Evolutionary conservation across 2,329 filamentous ascomycete species (phyloP).

Genomic region (Colletotrichum godetiae): DNA sequence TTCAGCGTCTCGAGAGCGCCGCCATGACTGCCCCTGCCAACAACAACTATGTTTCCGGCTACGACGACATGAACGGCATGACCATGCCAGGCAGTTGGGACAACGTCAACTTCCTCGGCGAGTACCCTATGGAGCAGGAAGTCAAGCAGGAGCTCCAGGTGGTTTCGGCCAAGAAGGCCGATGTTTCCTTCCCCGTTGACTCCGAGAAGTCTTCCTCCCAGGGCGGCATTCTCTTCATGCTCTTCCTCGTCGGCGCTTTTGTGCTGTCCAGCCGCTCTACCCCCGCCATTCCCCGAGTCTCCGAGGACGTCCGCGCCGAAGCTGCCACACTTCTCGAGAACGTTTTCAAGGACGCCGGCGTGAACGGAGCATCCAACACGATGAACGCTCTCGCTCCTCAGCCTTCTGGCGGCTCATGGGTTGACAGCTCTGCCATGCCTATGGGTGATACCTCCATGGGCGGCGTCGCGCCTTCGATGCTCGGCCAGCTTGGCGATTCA

Average conservation of each 20-base stretch:
- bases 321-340: constrained; percentile 83
- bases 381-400: constrained; percentile 61
- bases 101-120: constrained; percentile 80
- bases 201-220: constrained; percentile 77
- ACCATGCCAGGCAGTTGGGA: constrained; percentile 87
- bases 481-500: constrained; percentile 74
- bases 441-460: constrained; percentile 58
- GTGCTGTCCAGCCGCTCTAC: constrained; percentile 86
- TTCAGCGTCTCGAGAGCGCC: constrained; percentile 76
- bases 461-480: constrained; percentile 66
- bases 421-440: constrained; percentile 50
- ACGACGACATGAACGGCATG: constrained; percentile 85
- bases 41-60: constrained; percentile 76
- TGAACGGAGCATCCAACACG: constrained; percentile 58
- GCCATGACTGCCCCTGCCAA: constrained; percentile 57
- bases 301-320: constrained; percentile 82
- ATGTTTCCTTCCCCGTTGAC: constrained; percentile 58
- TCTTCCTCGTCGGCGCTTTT: constrained; percentile 95
- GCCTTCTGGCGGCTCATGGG: constrained; percentile 63
- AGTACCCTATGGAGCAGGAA: constrained; percentile 72
- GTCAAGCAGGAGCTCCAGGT: constrained; percentile 70
- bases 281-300: constrained; percentile 80
- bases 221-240: constrained; percentile 89
- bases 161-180: constrained; percentile 65
- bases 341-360: constrained; percentile 83